A percentile compares a stretch with the other conserved stretches of the same genome.
These are phyloP conservation scores for Trametes cubensis DNA, from an alignment of 768 basidiomycete genomes.

Conservation along the genomic window DNA sequence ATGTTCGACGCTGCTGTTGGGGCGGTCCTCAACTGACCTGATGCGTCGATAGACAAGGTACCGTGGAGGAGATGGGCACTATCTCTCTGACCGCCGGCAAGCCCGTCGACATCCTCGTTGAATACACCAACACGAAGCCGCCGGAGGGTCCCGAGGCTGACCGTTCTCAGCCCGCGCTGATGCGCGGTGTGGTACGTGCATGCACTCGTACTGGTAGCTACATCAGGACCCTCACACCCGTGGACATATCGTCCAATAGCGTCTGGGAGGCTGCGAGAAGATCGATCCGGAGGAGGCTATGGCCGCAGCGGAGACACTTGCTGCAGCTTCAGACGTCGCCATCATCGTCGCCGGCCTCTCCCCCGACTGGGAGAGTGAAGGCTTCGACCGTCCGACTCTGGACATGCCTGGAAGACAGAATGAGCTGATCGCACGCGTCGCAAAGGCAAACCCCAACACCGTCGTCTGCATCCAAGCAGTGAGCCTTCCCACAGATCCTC, in stretches of 20 bases:
- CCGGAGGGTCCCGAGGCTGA: constrained; percentile 46
- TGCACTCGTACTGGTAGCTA: not conserved
- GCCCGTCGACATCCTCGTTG: constrained; percentile 56
- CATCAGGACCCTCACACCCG: not conserved
- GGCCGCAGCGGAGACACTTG: constrained; percentile 56
- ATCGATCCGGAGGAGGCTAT: constrained; percentile 61
- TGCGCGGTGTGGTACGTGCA: constrained; percentile 63
- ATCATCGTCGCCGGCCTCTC: constrained; percentile 63
- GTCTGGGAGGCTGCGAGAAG: constrained; percentile 68
- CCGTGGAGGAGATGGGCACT: constrained; percentile 60
- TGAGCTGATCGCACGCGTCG: constrained; percentile 56
- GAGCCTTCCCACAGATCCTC: constrained; percentile 25
- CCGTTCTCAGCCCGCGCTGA: constrained; percentile 64
- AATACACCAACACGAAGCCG: constrained; percentile 65
- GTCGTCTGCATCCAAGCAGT: constrained; percentile 66
- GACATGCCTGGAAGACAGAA: constrained; percentile 61
- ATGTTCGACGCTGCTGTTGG: constrained; percentile 20
- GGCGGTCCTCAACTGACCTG: not conserved
- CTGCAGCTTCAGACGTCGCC: constrained; percentile 56
- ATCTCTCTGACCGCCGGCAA: constrained; percentile 49
- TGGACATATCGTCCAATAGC: constrained; percentile 37
- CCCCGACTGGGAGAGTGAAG: constrained; percentile 77
- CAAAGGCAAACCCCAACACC: constrained; percentile 57
- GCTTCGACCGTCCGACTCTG: constrained; percentile 67
- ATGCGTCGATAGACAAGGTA: constrained; percentile 53